Evolutionary conservation across 441 rosid genomes (phyloP).

Genomic region (Arabidopsis lyrata): DNA sequence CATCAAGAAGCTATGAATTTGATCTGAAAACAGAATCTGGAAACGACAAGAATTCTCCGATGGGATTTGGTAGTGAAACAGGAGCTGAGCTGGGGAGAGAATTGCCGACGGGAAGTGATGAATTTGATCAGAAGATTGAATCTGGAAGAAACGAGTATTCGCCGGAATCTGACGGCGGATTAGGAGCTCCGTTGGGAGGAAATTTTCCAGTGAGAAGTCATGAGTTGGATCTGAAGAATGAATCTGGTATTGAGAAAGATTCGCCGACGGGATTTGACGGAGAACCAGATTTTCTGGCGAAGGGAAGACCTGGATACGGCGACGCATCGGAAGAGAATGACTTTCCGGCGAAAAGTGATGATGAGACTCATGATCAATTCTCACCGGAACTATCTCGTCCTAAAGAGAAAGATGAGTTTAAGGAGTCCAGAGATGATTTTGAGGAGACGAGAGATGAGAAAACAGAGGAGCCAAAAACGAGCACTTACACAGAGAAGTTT

Average conservation of each 20-base stretch:
- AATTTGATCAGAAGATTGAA: conserved; percentile 1
- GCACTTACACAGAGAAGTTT: conserved; percentile 51
- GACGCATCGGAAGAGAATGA: neutral
- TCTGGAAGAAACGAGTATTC: neutral
- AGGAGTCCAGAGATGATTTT: neutral
- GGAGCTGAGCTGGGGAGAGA: neutral
- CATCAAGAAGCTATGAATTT: neutral
- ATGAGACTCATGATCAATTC: conserved; percentile 7
- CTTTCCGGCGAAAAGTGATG: conserved; percentile 13
- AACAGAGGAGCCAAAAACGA: conserved; percentile 39
- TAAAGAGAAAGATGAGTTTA: neutral
- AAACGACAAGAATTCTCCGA: neutral
- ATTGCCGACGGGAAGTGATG: neutral
- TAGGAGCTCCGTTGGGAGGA: neutral
- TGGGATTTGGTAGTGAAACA: neutral
- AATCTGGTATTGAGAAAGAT: neutral
- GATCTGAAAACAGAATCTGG: conserved; percentile 19
- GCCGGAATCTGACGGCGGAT: neutral
- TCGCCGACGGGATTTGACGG: neutral
- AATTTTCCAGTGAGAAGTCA: conserved; percentile 15
- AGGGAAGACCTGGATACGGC: conserved; percentile 12
- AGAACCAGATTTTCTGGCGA: conserved; percentile 20
- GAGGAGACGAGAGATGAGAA: conserved; percentile 2
- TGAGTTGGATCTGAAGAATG: conserved; percentile 29
- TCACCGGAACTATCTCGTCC: conserved; percentile 9